Evolutionary conservation across 1,284 basidiomycete genomes (phyloP).

Genomic region (Coniophora puteana): DNA sequence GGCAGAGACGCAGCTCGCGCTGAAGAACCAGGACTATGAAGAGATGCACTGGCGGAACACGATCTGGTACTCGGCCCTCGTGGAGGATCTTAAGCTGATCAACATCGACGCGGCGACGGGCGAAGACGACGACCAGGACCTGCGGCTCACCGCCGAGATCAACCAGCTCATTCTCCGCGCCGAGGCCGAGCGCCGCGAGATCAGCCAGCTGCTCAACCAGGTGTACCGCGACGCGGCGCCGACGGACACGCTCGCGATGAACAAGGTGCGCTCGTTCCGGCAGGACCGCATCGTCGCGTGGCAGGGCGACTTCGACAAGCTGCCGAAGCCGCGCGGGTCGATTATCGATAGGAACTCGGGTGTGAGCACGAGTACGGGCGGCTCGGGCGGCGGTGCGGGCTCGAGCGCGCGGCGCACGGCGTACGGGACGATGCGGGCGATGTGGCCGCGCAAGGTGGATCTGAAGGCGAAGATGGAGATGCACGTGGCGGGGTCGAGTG

Average conservation of each 20-base stretch:
- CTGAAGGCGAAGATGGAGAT: too few relatives aligned
- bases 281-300: conserved; percentile 97
- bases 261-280: conserved; percentile 81
- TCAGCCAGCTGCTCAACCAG: conserved; percentile 72
- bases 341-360: too few relatives aligned
- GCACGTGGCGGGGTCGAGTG: conserved; percentile 58
- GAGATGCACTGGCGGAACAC: conserved; percentile 72
- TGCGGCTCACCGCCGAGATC: conserved; percentile 54
- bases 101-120: conserved; percentile 75
- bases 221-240: conserved; percentile 79
- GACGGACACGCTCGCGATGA: conserved; percentile 87
- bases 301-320: conserved; percentile 83
- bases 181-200: conserved; percentile 72
- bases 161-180: conserved; percentile 70
- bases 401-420: conserved; percentile 51
- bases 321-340: conserved; percentile 57
- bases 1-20: conserved; percentile 80
- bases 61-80: conserved; percentile 65
- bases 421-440: conserved; percentile 64
- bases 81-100: conserved; percentile 72
- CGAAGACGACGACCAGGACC: conserved; percentile 67
- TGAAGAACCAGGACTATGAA: conserved; percentile 90
- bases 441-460: conserved; percentile 63
- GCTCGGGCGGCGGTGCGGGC: too few relatives aligned
- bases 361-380: too few relatives aligned